A percentile compares a stretch with the other conserved stretches of the same genome.
phyloP scores from a whole-genome alignment of 257 asterid genomes.

The Lantana camara region DNA sequence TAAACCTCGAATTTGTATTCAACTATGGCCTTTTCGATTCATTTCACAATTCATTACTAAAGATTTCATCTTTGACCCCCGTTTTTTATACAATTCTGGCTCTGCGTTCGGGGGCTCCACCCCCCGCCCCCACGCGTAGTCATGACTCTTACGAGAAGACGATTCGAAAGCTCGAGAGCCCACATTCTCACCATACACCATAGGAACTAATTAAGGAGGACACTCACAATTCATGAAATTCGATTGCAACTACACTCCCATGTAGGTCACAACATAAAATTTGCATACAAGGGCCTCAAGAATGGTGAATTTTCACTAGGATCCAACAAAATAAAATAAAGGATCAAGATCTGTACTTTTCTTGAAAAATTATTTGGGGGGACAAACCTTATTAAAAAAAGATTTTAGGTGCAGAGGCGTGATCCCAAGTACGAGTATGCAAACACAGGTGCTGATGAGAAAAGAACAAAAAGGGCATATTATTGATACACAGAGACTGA shows the following conservation, averaged over 20 bases:
- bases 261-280: neutral
- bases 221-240: no score
- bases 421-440: slow-evolving; percentile 33
- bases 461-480: slow-evolving; percentile 24
- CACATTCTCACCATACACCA: no score
- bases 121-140: no score
- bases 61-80: no score
- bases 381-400: slow-evolving; percentile 30
- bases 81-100: no score
- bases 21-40: no score
- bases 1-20: no score
- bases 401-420: slow-evolving; percentile 50
- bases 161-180: no score
- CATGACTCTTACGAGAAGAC: no score
- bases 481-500: slow-evolving; percentile 18
- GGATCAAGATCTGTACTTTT: slow-evolving; percentile 38
- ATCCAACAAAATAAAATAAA: slow-evolving; percentile 29
- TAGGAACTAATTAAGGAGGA: no score
- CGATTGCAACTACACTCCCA: neutral
- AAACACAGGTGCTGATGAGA: slow-evolving; percentile 21
- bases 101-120: no score
- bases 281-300: slow-evolving; percentile 3
- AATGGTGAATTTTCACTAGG: slow-evolving; percentile 16
- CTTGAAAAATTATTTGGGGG: slow-evolving; percentile 28
- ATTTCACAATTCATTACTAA: no score